Evolutionary conservation across 139 green algal genomes (phyloP).

Genomic region (Picochlorum sp.): DNA sequence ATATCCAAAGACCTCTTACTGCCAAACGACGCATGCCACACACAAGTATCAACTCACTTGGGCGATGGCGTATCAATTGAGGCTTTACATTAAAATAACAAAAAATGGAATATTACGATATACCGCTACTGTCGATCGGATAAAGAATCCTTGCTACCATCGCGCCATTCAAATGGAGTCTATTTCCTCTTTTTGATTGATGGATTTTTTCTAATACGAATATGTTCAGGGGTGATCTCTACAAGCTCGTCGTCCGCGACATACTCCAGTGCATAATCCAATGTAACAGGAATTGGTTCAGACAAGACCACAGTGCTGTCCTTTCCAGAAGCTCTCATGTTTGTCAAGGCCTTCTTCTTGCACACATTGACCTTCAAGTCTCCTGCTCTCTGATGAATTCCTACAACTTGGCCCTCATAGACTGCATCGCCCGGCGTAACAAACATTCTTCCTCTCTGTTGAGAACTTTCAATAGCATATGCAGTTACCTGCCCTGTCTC

Average conservation of each 20-base stretch:
- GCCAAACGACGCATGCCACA: too few relatives aligned
- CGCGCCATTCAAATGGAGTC: background rate
- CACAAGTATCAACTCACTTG: too few relatives aligned
- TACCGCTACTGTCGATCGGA: background rate
- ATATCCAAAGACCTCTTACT: too few relatives aligned
- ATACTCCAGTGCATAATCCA: conserved; percentile 97
- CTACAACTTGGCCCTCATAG: conserved; percentile 92
- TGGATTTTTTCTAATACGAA: conserved; percentile 72
- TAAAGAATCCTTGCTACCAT: background rate
- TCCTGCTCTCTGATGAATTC: conserved; percentile 84
- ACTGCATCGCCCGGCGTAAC: conserved; percentile 70
- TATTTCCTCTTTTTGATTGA: conserved; percentile 29
- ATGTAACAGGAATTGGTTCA: conserved; percentile 57
- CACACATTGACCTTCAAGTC: conserved; percentile 95
- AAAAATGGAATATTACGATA: too few relatives aligned
- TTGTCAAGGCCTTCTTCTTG: conserved; percentile 92
- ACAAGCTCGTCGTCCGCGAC: conserved; percentile 91
- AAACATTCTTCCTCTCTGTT: conserved; percentile 88
- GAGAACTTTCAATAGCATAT: conserved; percentile 80
- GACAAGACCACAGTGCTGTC: conserved; percentile 51
- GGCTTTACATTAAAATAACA: too few relatives aligned
- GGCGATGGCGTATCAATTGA: too few relatives aligned
- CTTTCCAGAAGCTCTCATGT: conserved; percentile 70
- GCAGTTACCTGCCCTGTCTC: conserved; percentile 74
- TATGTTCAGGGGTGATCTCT: conserved; percentile 50